Percentiles rank a stretch among this genome's conserved stretches.
Conservation (phyloP, 176 grass and related monocot genomes). For the Lolium multiflorum region DNA sequence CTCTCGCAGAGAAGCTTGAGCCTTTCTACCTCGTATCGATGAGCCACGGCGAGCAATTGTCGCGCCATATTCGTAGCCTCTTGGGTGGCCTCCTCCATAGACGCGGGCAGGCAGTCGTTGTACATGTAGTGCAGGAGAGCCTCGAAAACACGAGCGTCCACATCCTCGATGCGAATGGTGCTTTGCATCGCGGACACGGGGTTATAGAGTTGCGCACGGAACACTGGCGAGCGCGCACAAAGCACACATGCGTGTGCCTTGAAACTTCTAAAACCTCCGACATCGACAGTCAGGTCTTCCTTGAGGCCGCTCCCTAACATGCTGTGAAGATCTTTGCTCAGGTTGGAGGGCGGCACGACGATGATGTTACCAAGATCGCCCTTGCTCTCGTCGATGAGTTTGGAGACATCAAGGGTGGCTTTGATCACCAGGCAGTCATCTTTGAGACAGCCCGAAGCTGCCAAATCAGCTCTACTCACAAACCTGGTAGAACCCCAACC, state of each 20-base stretch:
- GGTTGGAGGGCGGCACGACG: not conserved
- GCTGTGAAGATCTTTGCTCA: not conserved
- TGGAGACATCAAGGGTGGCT: not conserved
- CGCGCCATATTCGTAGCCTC: not conserved
- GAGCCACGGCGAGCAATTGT: not conserved
- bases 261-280: not conserved
- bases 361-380: not conserved
- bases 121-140: not conserved
- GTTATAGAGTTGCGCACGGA: not conserved
- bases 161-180: not conserved
- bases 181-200: not conserved
- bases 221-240: not conserved
- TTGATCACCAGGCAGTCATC: constrained; percentile 16
- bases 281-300: not conserved
- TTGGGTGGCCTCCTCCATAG: not conserved
- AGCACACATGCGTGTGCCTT: not conserved
- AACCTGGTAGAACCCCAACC: not conserved
- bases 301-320: not conserved
- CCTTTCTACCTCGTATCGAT: not conserved
- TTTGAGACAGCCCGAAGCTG: not conserved
- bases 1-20: not conserved
- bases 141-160: not conserved
- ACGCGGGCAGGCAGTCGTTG: not conserved
- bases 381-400: not conserved
- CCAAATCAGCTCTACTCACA: not conserved